A percentile compares a stretch with the other conserved stretches of the same genome.
These are phyloP conservation scores for Turritis glabra DNA, from an alignment of 345 rosid species.

Conservation along the genomic window DNA sequence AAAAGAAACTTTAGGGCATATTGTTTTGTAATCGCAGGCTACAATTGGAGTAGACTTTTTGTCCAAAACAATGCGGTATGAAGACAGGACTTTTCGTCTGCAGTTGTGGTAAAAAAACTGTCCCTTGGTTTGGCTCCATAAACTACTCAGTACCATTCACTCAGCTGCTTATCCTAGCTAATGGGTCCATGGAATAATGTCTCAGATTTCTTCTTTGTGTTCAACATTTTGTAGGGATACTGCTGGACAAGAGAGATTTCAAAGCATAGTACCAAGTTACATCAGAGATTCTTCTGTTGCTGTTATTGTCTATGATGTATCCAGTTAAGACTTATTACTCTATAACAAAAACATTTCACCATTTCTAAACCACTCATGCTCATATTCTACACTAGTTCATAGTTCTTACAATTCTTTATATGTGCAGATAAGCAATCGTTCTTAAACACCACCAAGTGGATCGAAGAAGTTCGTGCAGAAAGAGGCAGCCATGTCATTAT, in stretches of 20 bases:
- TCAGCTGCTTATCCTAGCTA: not conserved
- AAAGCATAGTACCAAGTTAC: slow-evolving; percentile 84
- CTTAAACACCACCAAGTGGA: slow-evolving; percentile 77
- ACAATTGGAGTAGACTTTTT: slow-evolving; percentile 86
- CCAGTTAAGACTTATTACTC: slow-evolving; percentile 52
- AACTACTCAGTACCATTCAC: no score
- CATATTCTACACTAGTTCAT: no score
- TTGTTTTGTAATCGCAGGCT: slow-evolving; percentile 49
- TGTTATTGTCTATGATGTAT: slow-evolving; percentile 85
- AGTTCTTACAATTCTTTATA: not conserved
- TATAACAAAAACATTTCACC: not conserved
- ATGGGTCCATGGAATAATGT: not conserved
- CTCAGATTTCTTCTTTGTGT: not conserved
- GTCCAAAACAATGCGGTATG: slow-evolving; percentile 84
- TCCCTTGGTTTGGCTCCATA: not conserved
- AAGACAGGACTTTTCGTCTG: slow-evolving; percentile 78
- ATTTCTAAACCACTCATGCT: not conserved
- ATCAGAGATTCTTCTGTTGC: slow-evolving; percentile 90
- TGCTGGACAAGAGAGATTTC: slow-evolving; percentile 90
- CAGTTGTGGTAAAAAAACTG: slow-evolving; percentile 60
- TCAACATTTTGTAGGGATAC: slow-evolving; percentile 60
- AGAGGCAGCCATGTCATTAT: slow-evolving; percentile 72
- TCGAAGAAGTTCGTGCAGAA: slow-evolving; percentile 81
- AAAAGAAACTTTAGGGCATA: not conserved
- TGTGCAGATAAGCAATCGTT: slow-evolving; percentile 75